Conservation (phyloP, 139 green algal genomes). For the Pleodorina starrii region DNA sequence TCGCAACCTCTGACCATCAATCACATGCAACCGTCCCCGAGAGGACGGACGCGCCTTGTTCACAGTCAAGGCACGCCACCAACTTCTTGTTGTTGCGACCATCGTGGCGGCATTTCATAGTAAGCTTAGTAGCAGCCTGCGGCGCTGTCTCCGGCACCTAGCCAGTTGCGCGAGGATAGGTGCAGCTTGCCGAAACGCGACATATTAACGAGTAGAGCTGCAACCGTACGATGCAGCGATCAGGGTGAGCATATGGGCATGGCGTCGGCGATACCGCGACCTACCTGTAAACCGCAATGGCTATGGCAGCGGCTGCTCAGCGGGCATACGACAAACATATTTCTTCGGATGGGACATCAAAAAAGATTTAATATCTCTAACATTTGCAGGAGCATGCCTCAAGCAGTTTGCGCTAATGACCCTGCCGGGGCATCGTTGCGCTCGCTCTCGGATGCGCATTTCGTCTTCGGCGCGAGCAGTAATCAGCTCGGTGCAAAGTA, state of each 20-base stretch:
- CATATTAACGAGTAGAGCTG: too few relatives aligned
- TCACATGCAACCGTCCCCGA: neutral
- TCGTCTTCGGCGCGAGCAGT: neutral
- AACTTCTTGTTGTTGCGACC: neutral
- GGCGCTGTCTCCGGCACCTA: neutral
- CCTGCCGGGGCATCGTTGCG: neutral
- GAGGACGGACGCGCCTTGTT: neutral
- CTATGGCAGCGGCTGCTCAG: too few relatives aligned
- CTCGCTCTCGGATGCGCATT: neutral
- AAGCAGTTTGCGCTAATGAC: neutral
- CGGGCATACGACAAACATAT: too few relatives aligned
- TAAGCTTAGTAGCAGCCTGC: neutral
- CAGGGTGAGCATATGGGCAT: neutral
- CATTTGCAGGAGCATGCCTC: constrained; percentile 20
- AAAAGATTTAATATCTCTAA: too few relatives aligned
- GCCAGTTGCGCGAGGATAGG: constrained; percentile 8
- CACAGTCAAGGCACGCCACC: neutral
- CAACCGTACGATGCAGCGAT: neutral
- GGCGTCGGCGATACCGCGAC: too few relatives aligned
- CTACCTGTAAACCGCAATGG: neutral
- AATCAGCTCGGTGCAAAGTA: constrained; percentile 9
- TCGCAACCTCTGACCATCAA: too few relatives aligned
- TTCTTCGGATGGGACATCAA: too few relatives aligned
- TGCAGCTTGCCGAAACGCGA: too few relatives aligned
- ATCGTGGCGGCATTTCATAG: neutral